phyloP scores from a whole-genome alignment of 371 early-diverging fungal genomes.

The Saksenaea oblongispora region DNA sequence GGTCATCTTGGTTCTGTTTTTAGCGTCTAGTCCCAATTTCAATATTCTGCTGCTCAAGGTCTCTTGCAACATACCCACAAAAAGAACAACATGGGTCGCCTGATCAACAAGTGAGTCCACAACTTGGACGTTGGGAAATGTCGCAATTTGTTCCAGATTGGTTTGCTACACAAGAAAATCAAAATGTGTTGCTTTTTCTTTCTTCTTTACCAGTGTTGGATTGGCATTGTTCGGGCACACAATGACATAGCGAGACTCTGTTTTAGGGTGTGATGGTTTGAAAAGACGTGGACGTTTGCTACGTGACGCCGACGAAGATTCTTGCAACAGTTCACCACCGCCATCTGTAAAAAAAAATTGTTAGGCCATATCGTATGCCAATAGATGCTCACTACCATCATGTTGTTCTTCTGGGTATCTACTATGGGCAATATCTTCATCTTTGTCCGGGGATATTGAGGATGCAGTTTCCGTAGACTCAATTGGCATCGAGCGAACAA shows the following conservation, averaged over 20 bases:
- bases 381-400: too few species aligned
- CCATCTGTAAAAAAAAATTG: too few species aligned
- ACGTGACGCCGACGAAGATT: too few species aligned
- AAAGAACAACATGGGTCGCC: neutral
- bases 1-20: neutral
- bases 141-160: neutral
- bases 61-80: neutral
- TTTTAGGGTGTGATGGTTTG: neutral
- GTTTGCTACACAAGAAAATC: neutral
- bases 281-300: too few species aligned
- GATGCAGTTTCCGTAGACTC: too few species aligned
- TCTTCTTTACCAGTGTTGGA: neutral
- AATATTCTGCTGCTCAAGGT: neutral
- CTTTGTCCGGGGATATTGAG: too few species aligned
- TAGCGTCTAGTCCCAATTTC: neutral
- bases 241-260: neutral
- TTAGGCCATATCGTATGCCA: too few species aligned
- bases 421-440: too few species aligned
- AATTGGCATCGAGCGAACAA: too few species aligned
- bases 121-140: neutral
- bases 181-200: neutral
- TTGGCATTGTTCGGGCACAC: neutral
- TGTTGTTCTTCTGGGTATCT: too few species aligned
- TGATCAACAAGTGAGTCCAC: neutral
- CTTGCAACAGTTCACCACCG: too few species aligned